phyloP scores from a whole-genome alignment of 495 filamentous ascomycete species.

The Trichocladium uniseriatum region DNA sequence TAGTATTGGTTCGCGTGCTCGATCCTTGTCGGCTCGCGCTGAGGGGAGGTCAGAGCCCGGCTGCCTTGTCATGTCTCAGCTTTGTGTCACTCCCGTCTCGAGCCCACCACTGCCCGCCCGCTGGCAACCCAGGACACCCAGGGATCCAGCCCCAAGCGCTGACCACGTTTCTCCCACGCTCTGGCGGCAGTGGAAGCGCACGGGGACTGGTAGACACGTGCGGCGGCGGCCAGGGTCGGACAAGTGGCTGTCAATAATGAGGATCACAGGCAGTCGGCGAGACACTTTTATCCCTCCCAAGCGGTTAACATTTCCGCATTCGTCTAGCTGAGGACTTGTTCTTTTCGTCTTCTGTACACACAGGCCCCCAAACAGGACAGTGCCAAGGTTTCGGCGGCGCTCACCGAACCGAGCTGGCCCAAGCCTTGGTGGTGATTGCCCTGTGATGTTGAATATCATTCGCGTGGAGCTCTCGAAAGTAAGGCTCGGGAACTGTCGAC shows the following conservation, averaged over 20 bases:
- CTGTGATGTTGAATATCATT: background rate
- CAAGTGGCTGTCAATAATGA: constrained; percentile 12
- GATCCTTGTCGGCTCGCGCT: too few species aligned
- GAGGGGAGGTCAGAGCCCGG: too few species aligned
- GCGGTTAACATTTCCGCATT: constrained; percentile 6
- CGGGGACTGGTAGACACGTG: constrained; percentile 16
- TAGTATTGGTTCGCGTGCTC: too few species aligned
- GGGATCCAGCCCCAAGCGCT: constrained; percentile 5
- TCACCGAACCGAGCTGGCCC: background rate
- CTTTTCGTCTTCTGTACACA: background rate
- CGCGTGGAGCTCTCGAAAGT: background rate
- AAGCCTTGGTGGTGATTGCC: background rate
- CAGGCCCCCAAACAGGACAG: background rate
- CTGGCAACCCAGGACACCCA: too few species aligned
- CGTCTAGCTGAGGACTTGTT: background rate
- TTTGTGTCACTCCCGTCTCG: too few species aligned
- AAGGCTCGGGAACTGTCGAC: background rate
- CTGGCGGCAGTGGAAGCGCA: background rate
- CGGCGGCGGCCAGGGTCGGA: background rate
- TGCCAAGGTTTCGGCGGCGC: constrained; percentile 3
- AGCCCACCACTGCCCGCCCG: too few species aligned
- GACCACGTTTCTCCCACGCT: constrained; percentile 13
- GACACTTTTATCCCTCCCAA: constrained; percentile 1
- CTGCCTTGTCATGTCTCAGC: too few species aligned
- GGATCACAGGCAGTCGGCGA: background rate